Base-by-base conservation (phyloP, 148 eudicot species). In the Vaccinium macrocarpon region DNA sequence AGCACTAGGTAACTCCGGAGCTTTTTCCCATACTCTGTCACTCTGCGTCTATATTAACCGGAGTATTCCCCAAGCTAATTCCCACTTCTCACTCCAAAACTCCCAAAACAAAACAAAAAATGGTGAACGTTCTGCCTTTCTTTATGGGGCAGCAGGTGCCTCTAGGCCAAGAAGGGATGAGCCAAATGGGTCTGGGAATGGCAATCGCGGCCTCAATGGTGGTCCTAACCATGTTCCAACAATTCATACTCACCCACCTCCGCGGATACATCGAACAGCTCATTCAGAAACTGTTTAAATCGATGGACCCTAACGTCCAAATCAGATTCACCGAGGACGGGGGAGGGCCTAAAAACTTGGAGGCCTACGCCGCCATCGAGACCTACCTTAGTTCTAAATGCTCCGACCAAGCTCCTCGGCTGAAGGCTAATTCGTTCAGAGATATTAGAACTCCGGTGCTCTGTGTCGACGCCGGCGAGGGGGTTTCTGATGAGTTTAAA, bases 391-490 rank as follows among this genome's bases (percentile, higher is more conserved):
- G 89, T 27, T 57, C 81, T 23, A 89, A 61, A 21, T 83, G 87
- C 5, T 64, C 89, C 0, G 59, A 32, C 46, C 86, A 84, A 57
- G 94, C 92, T 1, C 88, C 85, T 48, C 86, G 88, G 14, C 84
- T 91, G 21, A 91, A 86, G 75, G 94, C 91, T 2, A 84, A 87
- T 6, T 55, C 61, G 10, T 52, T 82, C 51, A 87, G 29, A 15
- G 85, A 88, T 66, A 78, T 80, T 15, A 77, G 80, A 2, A 38
- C 86, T 18, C 73, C 91, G 0, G 82, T 84, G 16, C 71, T 92
- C 0, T 86, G 86, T 79, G 82, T 92, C 82, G 92, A 84, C 42
- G 91, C 88, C 4, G 21, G 87, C 21, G 89, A 92, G 79, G 90
- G 89, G 49, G 88, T 92, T 2, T 78, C 78, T 25, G 95, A 92